Evolutionary conservation across 306 rosid species (phyloP), one percentile per base, ranked within the genome.

Genomic region (Crotalaria pallida): DNA sequence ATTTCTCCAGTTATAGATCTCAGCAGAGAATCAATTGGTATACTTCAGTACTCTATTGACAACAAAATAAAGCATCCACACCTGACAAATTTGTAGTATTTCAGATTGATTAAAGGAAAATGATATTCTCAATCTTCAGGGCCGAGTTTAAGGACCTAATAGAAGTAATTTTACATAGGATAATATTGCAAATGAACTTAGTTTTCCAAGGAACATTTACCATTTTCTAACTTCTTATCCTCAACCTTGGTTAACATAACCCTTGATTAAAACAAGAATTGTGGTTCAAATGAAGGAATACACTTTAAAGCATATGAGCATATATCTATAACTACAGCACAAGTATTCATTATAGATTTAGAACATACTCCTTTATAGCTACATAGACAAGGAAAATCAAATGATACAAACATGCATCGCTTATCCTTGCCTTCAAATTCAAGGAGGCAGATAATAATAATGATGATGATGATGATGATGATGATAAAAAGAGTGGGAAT

Each of bases 11-110:
- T 73, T 92, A 83, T 79, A 58, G 53, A 68, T 67, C 56, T 68
- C 26, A 34, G 55, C 79, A 49, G 75, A 49, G 75, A 85, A 60
- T 58, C 16, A 16, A 72, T 68, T 48, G 73, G 50, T 58, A 29
- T 13, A 59, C 51, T 59, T 64, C 63, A 73, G 69, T 49, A 61
- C 65, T 77, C 61, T 55, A 67, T 36, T 48, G 72, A 62, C 29
- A 58, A 66, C 69, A 71, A 75, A 78, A 84, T 29, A 69, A 73
- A 81, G 82, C 87, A 90, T 84, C 79, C 82, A 81, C 80, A 66
- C 84, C 88, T 85, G 87, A 77, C 69, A 78, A 69, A 45, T 69
- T 63, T 24, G 66, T 51, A 66, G 71, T 53, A 69, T 57, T 66
- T 77, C 80, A 75, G 78, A 84, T 81, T 23, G 73, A 79, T 69